A percentile compares a stretch with the other conserved stretches of the same genome.
Evolutionary conservation across 1,284 basidiomycete species (phyloP).

Genomic region (Rhodotorula sp.): DNA sequence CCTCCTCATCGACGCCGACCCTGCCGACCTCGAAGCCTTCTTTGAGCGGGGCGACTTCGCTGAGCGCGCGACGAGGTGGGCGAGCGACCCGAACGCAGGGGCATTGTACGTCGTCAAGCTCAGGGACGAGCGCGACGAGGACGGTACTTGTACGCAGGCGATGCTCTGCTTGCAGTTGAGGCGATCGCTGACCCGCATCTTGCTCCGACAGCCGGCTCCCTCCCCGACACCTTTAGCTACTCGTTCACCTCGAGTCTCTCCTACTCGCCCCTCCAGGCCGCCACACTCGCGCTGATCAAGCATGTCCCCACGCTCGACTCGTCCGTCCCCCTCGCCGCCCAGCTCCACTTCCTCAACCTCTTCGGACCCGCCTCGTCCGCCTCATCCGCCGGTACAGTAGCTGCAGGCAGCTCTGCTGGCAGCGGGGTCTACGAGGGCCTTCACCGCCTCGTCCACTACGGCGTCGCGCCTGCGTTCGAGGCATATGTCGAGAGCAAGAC

Average conservation of each 20-base stretch:
- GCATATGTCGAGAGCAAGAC: slow-evolving; percentile 73
- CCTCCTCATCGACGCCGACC: slow-evolving; percentile 67
- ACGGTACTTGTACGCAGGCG: neutral
- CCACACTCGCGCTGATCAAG: slow-evolving; percentile 93
- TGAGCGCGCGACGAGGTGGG: slow-evolving; percentile 71
- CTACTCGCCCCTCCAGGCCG: slow-evolving; percentile 79
- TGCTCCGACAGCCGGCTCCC: slow-evolving; percentile 1
- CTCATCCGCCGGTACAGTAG: slow-evolving; percentile 45
- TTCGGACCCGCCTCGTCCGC: slow-evolving; percentile 76
- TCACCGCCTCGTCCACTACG: slow-evolving; percentile 93
- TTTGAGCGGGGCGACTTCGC: slow-evolving; percentile 67
- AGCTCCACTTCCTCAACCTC: slow-evolving; percentile 89
- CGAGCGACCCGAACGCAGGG: slow-evolving; percentile 59
- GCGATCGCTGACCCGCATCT: neutral
- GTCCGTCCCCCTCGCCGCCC: slow-evolving; percentile 71
- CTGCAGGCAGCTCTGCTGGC: slow-evolving; percentile 49
- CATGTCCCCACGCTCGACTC: slow-evolving; percentile 81
- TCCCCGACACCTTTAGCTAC: slow-evolving; percentile 56
- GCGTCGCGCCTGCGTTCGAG: slow-evolving; percentile 97
- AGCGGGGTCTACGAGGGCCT: slow-evolving; percentile 86
- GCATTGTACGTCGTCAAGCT: slow-evolving; percentile 77
- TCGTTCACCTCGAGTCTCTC: slow-evolving; percentile 69
- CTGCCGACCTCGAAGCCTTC: slow-evolving; percentile 65
- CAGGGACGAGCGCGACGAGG: slow-evolving; percentile 65
- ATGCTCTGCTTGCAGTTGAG: neutral